phyloP scores from a whole-genome alignment of 192 early-diverging fungal genomes.

The Irineochytrium annulatum region DNA sequence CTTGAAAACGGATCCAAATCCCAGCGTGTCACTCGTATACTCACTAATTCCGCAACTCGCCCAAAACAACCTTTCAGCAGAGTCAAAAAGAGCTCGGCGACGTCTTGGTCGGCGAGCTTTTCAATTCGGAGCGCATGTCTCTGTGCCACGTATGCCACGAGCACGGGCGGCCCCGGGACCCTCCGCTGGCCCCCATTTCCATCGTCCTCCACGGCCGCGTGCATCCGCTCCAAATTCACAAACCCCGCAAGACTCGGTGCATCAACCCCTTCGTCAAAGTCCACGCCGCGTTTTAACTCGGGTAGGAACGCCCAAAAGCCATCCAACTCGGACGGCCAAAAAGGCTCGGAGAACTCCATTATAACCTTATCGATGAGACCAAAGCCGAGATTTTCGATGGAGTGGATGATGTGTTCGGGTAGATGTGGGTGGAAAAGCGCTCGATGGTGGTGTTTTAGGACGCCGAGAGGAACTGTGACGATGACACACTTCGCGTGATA shows the following conservation, averaged over 20 bases:
- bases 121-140: constrained; percentile 10
- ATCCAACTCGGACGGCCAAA: constrained; percentile 7
- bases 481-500: constrained; percentile 30
- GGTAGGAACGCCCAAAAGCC: constrained; percentile 20
- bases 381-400: constrained; percentile 29
- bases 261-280: constrained; percentile 18
- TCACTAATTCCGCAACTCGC: constrained; percentile 18
- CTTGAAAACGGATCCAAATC: constrained; percentile 37
- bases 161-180: constrained; percentile 3
- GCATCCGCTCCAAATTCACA: constrained; percentile 15
- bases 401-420: constrained; percentile 24
- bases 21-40: constrained; percentile 36
- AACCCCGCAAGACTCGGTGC: constrained; percentile 8
- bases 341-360: constrained; percentile 11
- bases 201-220: not conserved
- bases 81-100: constrained; percentile 5
- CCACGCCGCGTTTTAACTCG: constrained; percentile 5
- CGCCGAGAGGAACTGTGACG: constrained; percentile 38
- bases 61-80: constrained; percentile 10
- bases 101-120: constrained; percentile 10
- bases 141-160: constrained; percentile 13
- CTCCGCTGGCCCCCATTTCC: not conserved
- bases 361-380: constrained; percentile 45
- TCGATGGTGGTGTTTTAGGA: constrained; percentile 27
- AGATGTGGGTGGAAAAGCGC: constrained; percentile 32